A percentile compares a stretch with the other conserved stretches of the same genome.
phyloP scores from a whole-genome alignment of 768 basidiomycete species.

The Cubamyces lactineus region DNA sequence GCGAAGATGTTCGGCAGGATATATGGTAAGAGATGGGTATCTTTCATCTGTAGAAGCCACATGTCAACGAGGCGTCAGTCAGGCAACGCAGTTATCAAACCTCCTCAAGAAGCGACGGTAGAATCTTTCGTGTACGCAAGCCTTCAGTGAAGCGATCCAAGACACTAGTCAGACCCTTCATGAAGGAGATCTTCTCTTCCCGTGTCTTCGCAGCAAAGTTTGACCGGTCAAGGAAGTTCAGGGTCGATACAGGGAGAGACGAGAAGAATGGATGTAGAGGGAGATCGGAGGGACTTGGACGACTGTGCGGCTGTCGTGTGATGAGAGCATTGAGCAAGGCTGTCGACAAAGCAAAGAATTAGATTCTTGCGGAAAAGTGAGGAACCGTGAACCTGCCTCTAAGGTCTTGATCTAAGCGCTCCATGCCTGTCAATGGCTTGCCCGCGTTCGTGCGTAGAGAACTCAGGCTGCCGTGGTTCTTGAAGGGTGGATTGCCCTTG shows the following conservation, averaged over 20 bases:
- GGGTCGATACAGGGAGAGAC: conserved; percentile 91
- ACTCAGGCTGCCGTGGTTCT: conserved; percentile 76
- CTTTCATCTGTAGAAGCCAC: conserved; percentile 73
- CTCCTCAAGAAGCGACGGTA: conserved; percentile 93
- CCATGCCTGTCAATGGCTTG: conserved; percentile 62
- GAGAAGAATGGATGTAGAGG: conserved; percentile 92
- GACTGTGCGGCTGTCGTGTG: conserved; percentile 70
- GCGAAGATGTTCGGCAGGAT: conserved; percentile 95
- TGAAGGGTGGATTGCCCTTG: conserved; percentile 85
- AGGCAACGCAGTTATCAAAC: conserved; percentile 44
- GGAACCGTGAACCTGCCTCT: conserved; percentile 52
- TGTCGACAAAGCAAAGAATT: conserved; percentile 35
- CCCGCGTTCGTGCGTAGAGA: conserved; percentile 72
- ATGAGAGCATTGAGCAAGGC: conserved; percentile 81
- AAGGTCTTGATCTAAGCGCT: conserved; percentile 68
- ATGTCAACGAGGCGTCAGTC: neutral
- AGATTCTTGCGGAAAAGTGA: too few species aligned
- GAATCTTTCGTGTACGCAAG: conserved; percentile 81
- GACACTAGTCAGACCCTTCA: conserved; percentile 85
- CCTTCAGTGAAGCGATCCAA: conserved; percentile 87
- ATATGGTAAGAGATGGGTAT: conserved; percentile 88
- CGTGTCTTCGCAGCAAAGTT: conserved; percentile 92
- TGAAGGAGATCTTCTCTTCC: conserved; percentile 96
- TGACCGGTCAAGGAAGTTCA: conserved; percentile 94
- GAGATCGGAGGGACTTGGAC: conserved; percentile 80